A percentile compares a stretch with the other conserved stretches of the same genome.
These are phyloP conservation scores for Colletotrichum lini DNA, from an alignment of 2,329 filamentous ascomycete species.

Conservation along the genomic window DNA sequence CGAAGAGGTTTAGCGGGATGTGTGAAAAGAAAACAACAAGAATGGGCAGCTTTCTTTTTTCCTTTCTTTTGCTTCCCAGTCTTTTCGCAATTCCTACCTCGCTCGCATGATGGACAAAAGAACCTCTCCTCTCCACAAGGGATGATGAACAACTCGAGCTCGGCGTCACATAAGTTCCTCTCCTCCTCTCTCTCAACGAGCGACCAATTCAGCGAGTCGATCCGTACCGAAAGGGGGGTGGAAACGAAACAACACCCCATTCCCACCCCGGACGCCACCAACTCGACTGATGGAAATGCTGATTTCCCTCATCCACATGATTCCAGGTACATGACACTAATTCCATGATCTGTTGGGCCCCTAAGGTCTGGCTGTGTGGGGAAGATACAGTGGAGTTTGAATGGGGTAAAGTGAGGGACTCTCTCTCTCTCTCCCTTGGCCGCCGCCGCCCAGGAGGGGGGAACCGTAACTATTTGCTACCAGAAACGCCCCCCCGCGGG, in stretches of 20 bases:
- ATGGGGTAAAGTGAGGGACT: constrained; percentile 25
- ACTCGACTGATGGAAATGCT: constrained; percentile 30
- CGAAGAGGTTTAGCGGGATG: constrained; percentile 20
- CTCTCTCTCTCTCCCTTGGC: neutral
- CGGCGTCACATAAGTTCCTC: constrained; percentile 13
- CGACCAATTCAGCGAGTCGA: constrained; percentile 36
- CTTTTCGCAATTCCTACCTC: neutral
- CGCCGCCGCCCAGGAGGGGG: neutral
- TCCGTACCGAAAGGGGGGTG: neutral
- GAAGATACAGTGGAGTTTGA: constrained; percentile 34
- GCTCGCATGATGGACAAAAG: neutral
- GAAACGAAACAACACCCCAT: constrained; percentile 24
- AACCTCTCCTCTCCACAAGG: neutral
- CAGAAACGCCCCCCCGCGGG: constrained; percentile 18
- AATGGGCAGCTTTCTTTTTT: neutral
- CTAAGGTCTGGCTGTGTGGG: constrained; percentile 15
- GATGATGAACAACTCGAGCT: neutral
- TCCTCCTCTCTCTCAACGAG: neutral
- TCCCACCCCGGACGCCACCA: constrained; percentile 35
- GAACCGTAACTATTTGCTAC: constrained; percentile 9
- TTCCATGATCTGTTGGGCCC: constrained; percentile 31
- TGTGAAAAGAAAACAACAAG: neutral
- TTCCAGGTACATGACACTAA: neutral
- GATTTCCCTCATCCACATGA: neutral
- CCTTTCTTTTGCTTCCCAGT: too few species aligned